Base-by-base conservation (phyloP, 192 early-diverging fungal genomes). In the Phlyctochytrium planicorne region DNA sequence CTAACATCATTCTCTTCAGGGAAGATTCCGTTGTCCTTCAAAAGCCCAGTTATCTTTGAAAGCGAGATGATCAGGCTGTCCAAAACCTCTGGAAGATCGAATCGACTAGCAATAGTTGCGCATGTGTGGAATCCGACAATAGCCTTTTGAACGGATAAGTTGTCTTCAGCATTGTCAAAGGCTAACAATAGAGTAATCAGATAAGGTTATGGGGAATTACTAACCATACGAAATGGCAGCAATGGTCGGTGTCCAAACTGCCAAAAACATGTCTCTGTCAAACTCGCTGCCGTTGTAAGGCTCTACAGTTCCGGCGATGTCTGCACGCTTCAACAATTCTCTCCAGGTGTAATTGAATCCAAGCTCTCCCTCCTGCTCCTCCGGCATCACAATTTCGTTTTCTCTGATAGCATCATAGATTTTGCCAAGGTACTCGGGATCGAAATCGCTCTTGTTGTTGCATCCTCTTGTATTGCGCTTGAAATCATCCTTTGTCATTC, bases 271-370 rank as follows among this genome's bases (percentile, higher is more conserved):
- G 53, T 92, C 91, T 60, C 82, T 86, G 72, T 94, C 91, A 70
- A 90, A 98, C 30, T 71, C 76, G 29, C 67, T 81, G 25, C 81
- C 85, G 56, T 73, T 78, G 67, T 66, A 91, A 14, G 86, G 68
- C n/a, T 80, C 72, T 66, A 88, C 84, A 0, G 79, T 75, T 2
- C 86, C 87, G 12, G 76, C 63, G 1, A 40, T 60, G 2, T 87
- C 79, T 20, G 73, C 17, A n/a, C 68, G 53, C 47, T 82, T 84
- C 65, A 90, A 80, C 59, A 89, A 73, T 64, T 89, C 94, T 64
- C 87, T 91, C 96, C 96, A 99, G 1, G 91, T 89, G 69, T 94
- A 95, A 69, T 94, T 93, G 72, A 98, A 97, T 31, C 95, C 93
- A 6, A 95, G 80, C 10, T 91, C 91, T 20, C 96, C 96, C 60